phyloP scores from a whole-genome alignment of 768 basidiomycete species.

The Hemileccinum impolitum region DNA sequence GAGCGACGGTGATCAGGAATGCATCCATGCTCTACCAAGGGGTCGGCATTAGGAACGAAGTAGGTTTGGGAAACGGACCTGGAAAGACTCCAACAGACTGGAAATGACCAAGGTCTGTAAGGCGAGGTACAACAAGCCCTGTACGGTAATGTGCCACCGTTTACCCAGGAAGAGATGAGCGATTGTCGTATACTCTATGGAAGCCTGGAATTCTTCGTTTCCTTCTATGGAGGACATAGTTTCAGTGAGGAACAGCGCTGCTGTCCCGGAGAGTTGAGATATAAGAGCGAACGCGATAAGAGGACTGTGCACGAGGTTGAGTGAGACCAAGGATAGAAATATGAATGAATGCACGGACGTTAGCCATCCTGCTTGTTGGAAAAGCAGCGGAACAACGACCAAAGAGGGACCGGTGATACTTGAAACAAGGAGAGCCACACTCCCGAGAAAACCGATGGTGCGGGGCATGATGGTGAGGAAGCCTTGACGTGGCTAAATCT shows the following conservation, averaged over 20 bases:
- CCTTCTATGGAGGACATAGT: constrained; percentile 26
- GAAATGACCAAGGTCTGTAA: constrained; percentile 22
- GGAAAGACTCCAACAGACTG: constrained; percentile 24
- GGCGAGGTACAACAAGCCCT: constrained; percentile 18
- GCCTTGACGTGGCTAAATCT: too few relatives aligned
- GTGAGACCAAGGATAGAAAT: not conserved
- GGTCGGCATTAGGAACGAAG: not conserved
- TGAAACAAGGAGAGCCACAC: constrained; percentile 25
- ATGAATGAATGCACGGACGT: constrained; percentile 15
- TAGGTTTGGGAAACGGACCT: constrained; percentile 5
- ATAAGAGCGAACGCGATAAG: constrained; percentile 15
- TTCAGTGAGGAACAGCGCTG: constrained; percentile 20
- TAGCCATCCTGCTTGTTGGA: constrained; percentile 27
- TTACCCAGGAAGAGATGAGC: constrained; percentile 25
- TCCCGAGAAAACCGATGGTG: constrained; percentile 21
- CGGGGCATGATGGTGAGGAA: constrained; percentile 15
- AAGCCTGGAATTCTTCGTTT: constrained; percentile 20
- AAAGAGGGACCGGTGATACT: constrained; percentile 24
- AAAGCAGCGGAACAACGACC: constrained; percentile 20
- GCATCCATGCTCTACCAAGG: constrained; percentile 20
- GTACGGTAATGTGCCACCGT: constrained; percentile 21
- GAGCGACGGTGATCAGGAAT: constrained; percentile 21
- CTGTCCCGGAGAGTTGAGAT: constrained; percentile 19
- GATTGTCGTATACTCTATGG: constrained; percentile 26
- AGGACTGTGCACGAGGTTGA: constrained; percentile 9